Evolutionary conservation across 257 asterid species (phyloP).

Genomic region (Solanum piurae): DNA sequence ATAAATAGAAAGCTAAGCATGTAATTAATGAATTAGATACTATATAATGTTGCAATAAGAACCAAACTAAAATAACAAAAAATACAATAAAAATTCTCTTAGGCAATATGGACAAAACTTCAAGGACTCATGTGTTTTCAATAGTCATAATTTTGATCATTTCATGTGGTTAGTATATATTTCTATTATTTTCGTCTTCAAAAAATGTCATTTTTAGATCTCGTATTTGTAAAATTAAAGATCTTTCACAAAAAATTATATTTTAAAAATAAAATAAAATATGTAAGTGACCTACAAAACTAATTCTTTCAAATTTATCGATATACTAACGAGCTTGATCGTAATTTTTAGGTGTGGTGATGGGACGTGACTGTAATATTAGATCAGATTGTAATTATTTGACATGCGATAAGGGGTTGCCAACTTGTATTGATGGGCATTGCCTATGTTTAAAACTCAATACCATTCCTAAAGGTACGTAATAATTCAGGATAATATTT

Average conservation of each 20-base stretch:
- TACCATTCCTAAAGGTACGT: background rate
- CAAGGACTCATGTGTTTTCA: background rate
- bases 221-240: background rate
- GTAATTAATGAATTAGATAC: background rate
- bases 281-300: background rate
- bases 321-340: background rate
- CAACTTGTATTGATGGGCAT: background rate
- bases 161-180: background rate
- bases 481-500: background rate
- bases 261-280: no score
- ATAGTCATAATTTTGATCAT: background rate
- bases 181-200: rapidly evolving
- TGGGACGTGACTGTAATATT: background rate
- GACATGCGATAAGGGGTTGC: background rate
- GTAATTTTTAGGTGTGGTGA: background rate
- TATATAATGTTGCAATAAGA: background rate
- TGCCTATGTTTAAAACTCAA: background rate
- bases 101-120: background rate
- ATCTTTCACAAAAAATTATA: background rate
- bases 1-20: background rate
- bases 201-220: background rate
- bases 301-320: background rate
- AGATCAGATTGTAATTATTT: background rate
- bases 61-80: background rate
- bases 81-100: background rate